Evolutionary conservation across 2,329 filamentous ascomycete genomes (phyloP), one percentile per base, ranked within the genome.

Genomic region (Lachnellula suecica): DNA sequence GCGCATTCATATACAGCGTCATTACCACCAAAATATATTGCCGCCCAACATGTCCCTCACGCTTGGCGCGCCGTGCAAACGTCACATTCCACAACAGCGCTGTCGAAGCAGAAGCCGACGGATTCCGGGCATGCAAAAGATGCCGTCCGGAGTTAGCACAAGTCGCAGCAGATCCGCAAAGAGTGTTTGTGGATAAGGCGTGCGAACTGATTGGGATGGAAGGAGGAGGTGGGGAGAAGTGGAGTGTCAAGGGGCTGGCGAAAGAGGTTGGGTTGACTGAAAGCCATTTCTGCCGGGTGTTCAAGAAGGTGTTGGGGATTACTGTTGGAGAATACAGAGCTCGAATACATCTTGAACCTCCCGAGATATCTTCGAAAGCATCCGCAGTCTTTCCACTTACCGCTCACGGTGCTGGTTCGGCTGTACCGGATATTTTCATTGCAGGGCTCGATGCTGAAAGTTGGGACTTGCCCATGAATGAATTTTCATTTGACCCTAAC

Each of bases 61-160:
- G 83, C 0, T 75, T 85, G 11, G 81, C 84, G 1, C 76, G 82
- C 2, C 76, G 82, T 42, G 77, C 80, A 45, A 87, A 87, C 45
- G 75, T 85, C 3, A 65, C 68, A 1, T 87, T 84, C 67, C 83
- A 75, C 66, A 64, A 73, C 15, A 73, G 69, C 0, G 62, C 72
- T 0, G 54, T 63, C 0, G 71, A 76, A 25, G 83, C 83, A 1
- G 67, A 69, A 38, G 57, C 59, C 1, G 74, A 68, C 13, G 76
- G 81, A 1, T 85, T 75, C 61, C 72, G 81, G 22, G 69, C 82
- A 0, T 85, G 82, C 68, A 83, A 82, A 66, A 72, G 81, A 15
- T 84, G 82, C 66, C 73, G 74, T 53, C 81, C 74, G 48, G 53
- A 61, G 22, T 17, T 61, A 44, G 23, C 5, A 13, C 54, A 50